Base-by-base conservation (phyloP, 2,329 filamentous ascomycete genomes). In the Sporothrix luriei region DNA sequence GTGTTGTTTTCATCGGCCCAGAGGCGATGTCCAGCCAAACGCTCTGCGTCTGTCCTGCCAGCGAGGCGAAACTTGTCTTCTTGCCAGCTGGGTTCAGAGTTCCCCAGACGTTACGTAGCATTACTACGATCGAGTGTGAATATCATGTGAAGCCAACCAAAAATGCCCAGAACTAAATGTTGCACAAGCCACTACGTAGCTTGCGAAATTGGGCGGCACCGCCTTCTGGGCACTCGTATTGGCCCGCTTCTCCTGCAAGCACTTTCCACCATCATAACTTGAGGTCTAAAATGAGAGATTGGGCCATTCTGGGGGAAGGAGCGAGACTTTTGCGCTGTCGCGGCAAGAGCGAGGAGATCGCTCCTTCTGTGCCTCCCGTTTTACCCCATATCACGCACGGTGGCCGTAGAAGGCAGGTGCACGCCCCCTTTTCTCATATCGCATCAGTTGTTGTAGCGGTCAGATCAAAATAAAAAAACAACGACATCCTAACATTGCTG, bases 231-330 rank as follows among this genome's bases (percentile, higher is more conserved):
- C 9, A 9, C 24, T n/a, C 46, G 46, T 16, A 46, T 9, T 54
- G 16, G 16, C n/a, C 29, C 5, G 29, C 64, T 54, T 43, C 26
- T 54, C 29, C 64, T 66, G 64, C 64, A 66, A 54, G 49, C 62
- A 66, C 62, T 66, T 46, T 66, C 48, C 26, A 21, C 59, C 26
- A 48, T 29, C 40, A 29, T n/a, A 3, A 40, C 59, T 46, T 48
- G 33, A 33, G 33, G 33, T 33, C 33, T 9, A 48, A 33, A 49
- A 49, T 49, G 55, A 40, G 55, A 21, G 4, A 33, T 54, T 33
- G n/a, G 11, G 38, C 9, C n/a, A 61, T 38, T 29, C 11, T 14
- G 11, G 33, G 16, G 55, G 55, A 61, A 61, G n/a, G 55, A 61
- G 55, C n/a, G 38, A 33, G 43, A 16, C 55, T 11, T n/a, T 51